A percentile compares a stretch with the other conserved stretches of the same genome.
These are phyloP conservation scores for Coemansia sp. DNA, from an alignment of 192 early-diverging fungal genomes.

Conservation along the genomic window DNA sequence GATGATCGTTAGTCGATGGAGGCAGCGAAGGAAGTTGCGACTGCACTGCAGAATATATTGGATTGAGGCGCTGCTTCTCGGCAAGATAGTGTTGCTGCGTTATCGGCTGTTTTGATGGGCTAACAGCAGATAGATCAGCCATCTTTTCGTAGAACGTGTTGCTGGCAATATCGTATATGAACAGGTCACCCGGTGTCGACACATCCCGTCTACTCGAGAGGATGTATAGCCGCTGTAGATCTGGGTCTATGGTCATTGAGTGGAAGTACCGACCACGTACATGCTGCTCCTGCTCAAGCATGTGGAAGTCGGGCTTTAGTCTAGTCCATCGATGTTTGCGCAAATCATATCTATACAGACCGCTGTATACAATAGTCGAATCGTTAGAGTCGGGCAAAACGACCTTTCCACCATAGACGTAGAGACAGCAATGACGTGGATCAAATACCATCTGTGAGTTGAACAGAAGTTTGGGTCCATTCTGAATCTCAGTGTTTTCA, in stretches of 20 bases:
- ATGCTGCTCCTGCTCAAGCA: slow-evolving; percentile 53
- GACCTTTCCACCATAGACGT: slow-evolving; percentile 88
- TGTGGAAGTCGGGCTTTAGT: slow-evolving; percentile 65
- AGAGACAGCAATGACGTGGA: slow-evolving; percentile 61
- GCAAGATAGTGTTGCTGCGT: slow-evolving; percentile 40
- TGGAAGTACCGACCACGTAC: slow-evolving; percentile 88
- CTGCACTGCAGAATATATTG: slow-evolving; percentile 8
- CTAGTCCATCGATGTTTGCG: slow-evolving; percentile 66
- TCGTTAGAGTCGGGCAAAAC: slow-evolving; percentile 63
- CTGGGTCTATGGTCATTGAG: slow-evolving; percentile 81
- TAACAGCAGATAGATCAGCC: slow-evolving; percentile 16
- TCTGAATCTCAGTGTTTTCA: slow-evolving; percentile 75
- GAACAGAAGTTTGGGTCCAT: slow-evolving; percentile 85
- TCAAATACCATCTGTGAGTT: slow-evolving; percentile 96
- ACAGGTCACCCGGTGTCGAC: slow-evolving; percentile 76
- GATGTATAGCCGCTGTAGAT: slow-evolving; percentile 73
- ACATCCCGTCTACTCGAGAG: slow-evolving; percentile 88
- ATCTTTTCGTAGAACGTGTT: slow-evolving; percentile 72
- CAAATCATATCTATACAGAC: slow-evolving; percentile 82
- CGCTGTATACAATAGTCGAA: slow-evolving; percentile 69
- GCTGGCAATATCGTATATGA: slow-evolving; percentile 77
- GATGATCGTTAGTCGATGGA: slow-evolving; percentile 16
- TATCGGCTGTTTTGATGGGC: slow-evolving; percentile 20
- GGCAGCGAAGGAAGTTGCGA: slow-evolving; percentile 10
- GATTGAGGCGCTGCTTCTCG: slow-evolving; percentile 31